Base-by-base conservation (phyloP, 2,329 filamentous ascomycete genomes). In the Chalara sp. region DNA sequence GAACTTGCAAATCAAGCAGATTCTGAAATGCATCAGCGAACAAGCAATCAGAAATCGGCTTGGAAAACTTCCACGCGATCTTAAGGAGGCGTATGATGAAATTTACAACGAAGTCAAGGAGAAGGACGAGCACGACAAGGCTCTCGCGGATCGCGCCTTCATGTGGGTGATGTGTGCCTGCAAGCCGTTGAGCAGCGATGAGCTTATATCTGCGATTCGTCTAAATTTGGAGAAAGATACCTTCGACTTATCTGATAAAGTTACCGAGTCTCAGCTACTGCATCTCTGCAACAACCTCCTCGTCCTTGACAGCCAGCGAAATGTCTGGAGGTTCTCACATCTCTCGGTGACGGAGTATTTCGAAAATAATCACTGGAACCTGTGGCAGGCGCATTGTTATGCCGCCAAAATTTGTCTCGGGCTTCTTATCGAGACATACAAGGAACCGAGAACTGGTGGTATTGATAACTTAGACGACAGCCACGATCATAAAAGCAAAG, bases 11-110 rank as follows among this genome's bases (percentile, higher is more conserved):
- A 61, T 66, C 44, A 49, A 55, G 6, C 53, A 66, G 46, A 50
- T 67, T 5, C 53, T 65, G 2, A 45, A 58, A 5, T 53, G 61
- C 6, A 5, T 53, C n/a, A 47, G 47, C 7, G 50, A 57, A 51
- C 31, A 43, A 5, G 61, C 60, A 13, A 60, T 68, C 6, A 33
- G 48, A 13, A 32, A 56, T 6, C 57, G 61, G 6, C 55, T 68
- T 2, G 62, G 63, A 32, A 61, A 59, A 50, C 62, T 68, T 48
- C 65, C 65, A 4, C 35, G 48, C 3, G 57, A 47, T 48, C 60
- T 68, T 8, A 51, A 62, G 35, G 47, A 44, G 6, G 54, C 63
- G 8, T 68, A 68, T 48, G 60, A 67, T 41, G 62, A 65, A 35
- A 65, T 67, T 4, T 63, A 58, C 50, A 41, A 44, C 2, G 31